phyloP scores from a whole-genome alignment of 345 rosid genomes.

The Gossypium sturtianum region DNA sequence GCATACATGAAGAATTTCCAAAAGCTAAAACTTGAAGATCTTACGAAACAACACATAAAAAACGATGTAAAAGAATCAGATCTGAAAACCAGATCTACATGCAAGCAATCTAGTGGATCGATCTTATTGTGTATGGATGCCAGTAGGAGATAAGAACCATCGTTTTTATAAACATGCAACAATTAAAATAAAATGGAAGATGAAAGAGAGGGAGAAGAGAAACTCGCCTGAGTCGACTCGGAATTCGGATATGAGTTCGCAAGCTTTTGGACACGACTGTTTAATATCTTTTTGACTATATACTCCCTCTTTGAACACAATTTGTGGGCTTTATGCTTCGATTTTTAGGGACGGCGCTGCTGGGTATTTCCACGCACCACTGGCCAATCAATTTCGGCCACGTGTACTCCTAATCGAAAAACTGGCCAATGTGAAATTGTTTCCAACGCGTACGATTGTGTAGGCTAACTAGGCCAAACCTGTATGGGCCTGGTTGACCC shows the following conservation, averaged over 20 bases:
- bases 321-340: background rate
- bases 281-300: background rate
- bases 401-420: background rate
- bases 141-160: background rate
- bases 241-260: background rate
- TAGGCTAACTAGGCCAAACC: background rate
- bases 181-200: background rate
- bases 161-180: background rate
- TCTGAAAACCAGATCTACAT: constrained; percentile 3
- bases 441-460: background rate
- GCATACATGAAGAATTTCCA: background rate
- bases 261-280: background rate
- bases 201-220: background rate
- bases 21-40: background rate
- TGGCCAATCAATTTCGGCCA: background rate
- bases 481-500: background rate
- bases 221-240: constrained; percentile 11
- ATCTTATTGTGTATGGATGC: background rate
- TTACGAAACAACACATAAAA: background rate
- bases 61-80: background rate
- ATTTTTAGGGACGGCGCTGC: background rate
- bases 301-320: background rate
- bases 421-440: background rate
- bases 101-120: background rate
- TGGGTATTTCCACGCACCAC: background rate